Evolutionary conservation across 495 filamentous ascomycete species (phyloP).

Genomic region (Bacidia rubella): DNA sequence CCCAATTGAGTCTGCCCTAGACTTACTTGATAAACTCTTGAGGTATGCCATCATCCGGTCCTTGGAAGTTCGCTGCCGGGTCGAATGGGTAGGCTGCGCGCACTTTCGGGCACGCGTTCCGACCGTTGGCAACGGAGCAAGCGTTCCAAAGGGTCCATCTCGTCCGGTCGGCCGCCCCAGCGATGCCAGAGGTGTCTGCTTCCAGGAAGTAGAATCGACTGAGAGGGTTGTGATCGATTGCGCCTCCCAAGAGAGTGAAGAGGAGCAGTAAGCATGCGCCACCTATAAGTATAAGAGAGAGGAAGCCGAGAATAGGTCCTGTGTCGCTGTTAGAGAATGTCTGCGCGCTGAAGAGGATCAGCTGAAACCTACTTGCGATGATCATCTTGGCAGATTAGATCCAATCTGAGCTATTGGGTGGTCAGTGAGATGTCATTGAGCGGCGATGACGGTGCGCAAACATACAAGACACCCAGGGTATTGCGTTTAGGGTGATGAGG

Average conservation of each 20-base stretch:
- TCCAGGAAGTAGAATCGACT: conserved; percentile 71
- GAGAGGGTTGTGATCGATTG: conserved; percentile 44
- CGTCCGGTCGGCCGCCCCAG: conserved; percentile 47
- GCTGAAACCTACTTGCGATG: neutral
- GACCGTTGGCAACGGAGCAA: conserved; percentile 42
- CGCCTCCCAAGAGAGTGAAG: conserved; percentile 65
- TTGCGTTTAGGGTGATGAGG: neutral
- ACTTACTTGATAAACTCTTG: conserved; percentile 39
- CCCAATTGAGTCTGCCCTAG: neutral
- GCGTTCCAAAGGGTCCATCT: conserved; percentile 85
- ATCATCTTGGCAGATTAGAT: neutral
- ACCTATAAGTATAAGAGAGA: conserved; percentile 63
- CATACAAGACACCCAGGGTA: neutral
- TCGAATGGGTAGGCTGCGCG: conserved; percentile 52
- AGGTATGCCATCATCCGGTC: conserved; percentile 42
- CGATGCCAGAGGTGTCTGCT: conserved; percentile 56
- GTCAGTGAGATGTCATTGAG: neutral
- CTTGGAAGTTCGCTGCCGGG: conserved; percentile 48
- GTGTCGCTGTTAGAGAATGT: neutral
- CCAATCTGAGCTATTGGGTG: neutral
- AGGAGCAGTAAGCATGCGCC: conserved; percentile 63
- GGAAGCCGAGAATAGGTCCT: conserved; percentile 39
- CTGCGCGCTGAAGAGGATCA: neutral
- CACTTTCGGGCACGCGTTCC: conserved; percentile 40
- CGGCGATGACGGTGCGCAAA: neutral